Conservation (phyloP, 148 eudicot genomes). For the Nepenthes gracilis region DNA sequence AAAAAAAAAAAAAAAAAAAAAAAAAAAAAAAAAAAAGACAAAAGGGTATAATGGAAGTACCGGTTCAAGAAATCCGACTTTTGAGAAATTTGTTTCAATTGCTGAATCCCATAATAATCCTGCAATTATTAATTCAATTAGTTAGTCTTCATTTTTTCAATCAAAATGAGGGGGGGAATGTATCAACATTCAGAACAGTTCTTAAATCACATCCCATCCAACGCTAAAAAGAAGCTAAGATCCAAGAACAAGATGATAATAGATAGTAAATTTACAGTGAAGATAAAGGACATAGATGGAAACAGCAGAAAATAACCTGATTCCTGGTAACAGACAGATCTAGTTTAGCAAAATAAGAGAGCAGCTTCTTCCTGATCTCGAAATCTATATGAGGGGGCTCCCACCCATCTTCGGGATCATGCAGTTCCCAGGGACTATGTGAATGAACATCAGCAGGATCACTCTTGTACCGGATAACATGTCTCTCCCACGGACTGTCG, state of each 20-base stretch:
- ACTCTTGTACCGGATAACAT: conserved; percentile 34
- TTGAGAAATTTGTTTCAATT: conserved; percentile 44
- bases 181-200: not conserved
- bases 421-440: conserved; percentile 94
- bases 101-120: conserved; percentile 49
- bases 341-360: conserved; percentile 37
- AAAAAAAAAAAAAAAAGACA: not conserved
- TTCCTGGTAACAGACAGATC: conserved; percentile 28
- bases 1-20: not conserved
- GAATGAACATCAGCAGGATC: conserved; percentile 19
- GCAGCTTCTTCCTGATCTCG: conserved; percentile 27
- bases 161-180: not conserved
- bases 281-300: not conserved
- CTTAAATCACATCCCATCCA: no score
- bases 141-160: not conserved
- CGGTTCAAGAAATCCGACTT: conserved; percentile 61
- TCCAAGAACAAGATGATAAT: not conserved
- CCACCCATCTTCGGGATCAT: conserved; percentile 38
- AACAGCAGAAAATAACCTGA: conserved; percentile 28
- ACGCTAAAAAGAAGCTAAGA: no score
- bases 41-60: conserved; percentile 16
- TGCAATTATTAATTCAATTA: conserved; percentile 14
- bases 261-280: conserved; percentile 2
- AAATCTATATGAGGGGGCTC: conserved; percentile 49
- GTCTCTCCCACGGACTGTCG: conserved; percentile 92